phyloP scores from a whole-genome alignment of 148 eudicot genomes.

The Nyssa sinensis region DNA sequence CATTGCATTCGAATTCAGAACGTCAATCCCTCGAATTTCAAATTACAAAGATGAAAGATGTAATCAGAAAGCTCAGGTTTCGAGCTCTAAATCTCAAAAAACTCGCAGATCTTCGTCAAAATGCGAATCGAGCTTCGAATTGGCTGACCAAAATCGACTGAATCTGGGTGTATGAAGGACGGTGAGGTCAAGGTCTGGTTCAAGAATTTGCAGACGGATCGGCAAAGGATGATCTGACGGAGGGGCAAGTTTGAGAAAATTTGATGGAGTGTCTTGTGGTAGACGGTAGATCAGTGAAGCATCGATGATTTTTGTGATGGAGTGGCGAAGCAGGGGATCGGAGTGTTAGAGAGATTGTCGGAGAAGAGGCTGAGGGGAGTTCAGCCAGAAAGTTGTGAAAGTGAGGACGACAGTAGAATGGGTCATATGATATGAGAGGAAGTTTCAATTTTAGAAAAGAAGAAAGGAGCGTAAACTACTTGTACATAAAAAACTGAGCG shows the following conservation, averaged over 20 bases:
- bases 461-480: too few relatives aligned
- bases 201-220: slow-evolving; percentile 58
- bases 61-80: too few relatives aligned
- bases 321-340: neutral
- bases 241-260: slow-evolving; percentile 69
- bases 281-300: slow-evolving; percentile 49
- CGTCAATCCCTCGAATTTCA: too few relatives aligned
- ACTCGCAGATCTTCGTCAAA: slow-evolving; percentile 24
- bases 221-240: slow-evolving; percentile 53
- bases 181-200: slow-evolving; percentile 46
- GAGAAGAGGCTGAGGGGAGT: too few relatives aligned
- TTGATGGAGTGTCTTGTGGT: slow-evolving; percentile 74
- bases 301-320: slow-evolving; percentile 27
- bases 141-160: neutral
- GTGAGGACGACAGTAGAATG: too few relatives aligned
- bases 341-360: too few relatives aligned
- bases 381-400: too few relatives aligned
- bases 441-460: too few relatives aligned
- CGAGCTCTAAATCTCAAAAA: neutral
- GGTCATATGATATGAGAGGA: too few relatives aligned
- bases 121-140: slow-evolving; percentile 7
- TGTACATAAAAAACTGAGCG: too few relatives aligned
- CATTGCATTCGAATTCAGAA: slow-evolving; percentile 5
- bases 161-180: slow-evolving; percentile 33
- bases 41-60: too few relatives aligned